A percentile compares a stretch with the other conserved stretches of the same genome.
phyloP scores from a whole-genome alignment of 148 eudicot genomes.

The Oxyria digyna region DNA sequence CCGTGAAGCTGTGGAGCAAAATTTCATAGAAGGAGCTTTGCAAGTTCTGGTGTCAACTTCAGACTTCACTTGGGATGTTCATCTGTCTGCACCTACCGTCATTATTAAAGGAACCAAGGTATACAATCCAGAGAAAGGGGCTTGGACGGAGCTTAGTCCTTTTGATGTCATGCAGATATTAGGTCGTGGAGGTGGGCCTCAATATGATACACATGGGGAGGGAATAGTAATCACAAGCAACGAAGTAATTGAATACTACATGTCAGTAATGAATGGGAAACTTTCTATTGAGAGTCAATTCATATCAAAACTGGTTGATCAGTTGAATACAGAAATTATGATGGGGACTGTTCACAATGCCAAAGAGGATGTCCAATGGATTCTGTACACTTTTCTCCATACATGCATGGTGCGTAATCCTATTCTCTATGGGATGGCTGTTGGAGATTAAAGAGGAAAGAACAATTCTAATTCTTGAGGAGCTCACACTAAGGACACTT shows the following conservation, averaged over 20 bases:
- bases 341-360: slow-evolving; percentile 96
- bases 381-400: slow-evolving; percentile 61
- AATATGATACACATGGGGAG: slow-evolving; percentile 64
- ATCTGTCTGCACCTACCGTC: slow-evolving; percentile 61
- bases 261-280: slow-evolving; percentile 64
- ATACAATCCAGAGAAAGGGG: slow-evolving; percentile 69
- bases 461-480: too few species aligned
- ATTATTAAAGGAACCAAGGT: slow-evolving; percentile 76
- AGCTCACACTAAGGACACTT: too few species aligned
- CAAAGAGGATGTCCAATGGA: slow-evolving; percentile 75
- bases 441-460: too few species aligned
- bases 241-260: slow-evolving; percentile 52
- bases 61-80: slow-evolving; percentile 85
- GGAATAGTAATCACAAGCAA: slow-evolving; percentile 67
- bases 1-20: too few species aligned
- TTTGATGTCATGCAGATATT: too few species aligned
- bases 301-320: slow-evolving; percentile 63
- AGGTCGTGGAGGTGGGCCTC: slow-evolving; percentile 82
- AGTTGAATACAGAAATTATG: slow-evolving; percentile 88
- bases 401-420: slow-evolving; percentile 74
- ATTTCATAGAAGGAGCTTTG: too few species aligned
- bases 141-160: slow-evolving; percentile 75
- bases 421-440: slow-evolving; percentile 69
- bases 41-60: too few species aligned
- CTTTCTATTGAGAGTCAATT: slow-evolving; percentile 77